Base-by-base conservation (phyloP, 495 filamentous ascomycete genomes). In the Hyaloscypha hepaticicola region DNA sequence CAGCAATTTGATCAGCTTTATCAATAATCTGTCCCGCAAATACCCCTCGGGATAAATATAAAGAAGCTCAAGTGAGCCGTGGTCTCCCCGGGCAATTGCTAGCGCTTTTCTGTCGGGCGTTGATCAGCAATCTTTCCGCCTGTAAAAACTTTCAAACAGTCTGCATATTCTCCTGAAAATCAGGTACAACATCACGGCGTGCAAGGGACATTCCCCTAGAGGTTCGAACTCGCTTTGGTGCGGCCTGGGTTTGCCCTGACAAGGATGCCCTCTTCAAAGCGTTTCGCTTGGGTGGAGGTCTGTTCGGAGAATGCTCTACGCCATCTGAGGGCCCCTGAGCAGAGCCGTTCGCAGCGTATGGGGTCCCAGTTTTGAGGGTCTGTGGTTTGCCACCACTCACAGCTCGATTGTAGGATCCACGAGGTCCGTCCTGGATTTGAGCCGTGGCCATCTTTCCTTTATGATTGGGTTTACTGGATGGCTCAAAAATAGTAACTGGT, bases 331-430 rank as follows among this genome's bases (percentile, higher is more conserved):
- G 6, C 19, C 38, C 16, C 16, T 45, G 38, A 45, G 16, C 19
- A 4, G 38, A 19, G 4, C 19, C 38, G 3, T 16, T 19, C 38
- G 6, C 38, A 8, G 38, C 16, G 38, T 9, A 16, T 45, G 38
- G 16, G 38, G 14, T 45, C 11, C 19, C 19, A 45, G 38, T 14
- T 16, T 45, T 45, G 14, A 16, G 38, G 4, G 38, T 45, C 38
- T 45, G 38, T 45, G 16, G 38, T 3, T 45, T 45, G 38, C 21
- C 53, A 56, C 31, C 53, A 57, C 55, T 57, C 21, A 31, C 33
- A 25, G 34, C 24, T 60, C 29, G 31, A 29, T 49, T 60, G 58
- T 60, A 45, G n/a, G 24, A 19, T n/a, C 27, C 27, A 11, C 22
- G 19, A 19, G 6, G 28, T 1, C 11, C 33, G 11, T 34, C 6